Percentiles rank a stretch among this genome's conserved stretches.
phyloP scores from a whole-genome alignment of 2,329 filamentous ascomycete species.

The Biscogniauxia mediterranea region DNA sequence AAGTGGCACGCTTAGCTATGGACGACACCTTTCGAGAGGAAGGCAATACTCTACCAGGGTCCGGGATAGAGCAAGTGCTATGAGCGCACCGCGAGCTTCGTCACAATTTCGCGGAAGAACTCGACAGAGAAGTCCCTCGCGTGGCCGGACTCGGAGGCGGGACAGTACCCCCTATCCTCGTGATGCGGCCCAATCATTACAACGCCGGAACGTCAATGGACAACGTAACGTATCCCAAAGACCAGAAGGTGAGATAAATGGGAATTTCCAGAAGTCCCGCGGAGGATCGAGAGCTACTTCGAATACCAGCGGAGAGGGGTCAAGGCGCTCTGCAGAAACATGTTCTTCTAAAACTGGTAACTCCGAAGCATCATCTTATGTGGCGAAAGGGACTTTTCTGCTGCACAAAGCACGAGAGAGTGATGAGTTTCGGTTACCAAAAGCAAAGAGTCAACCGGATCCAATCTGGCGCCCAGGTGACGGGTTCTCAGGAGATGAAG shows the following conservation, averaged over 20 bases:
- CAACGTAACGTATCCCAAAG: background rate
- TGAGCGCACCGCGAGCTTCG: background rate
- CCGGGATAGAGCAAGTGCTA: background rate
- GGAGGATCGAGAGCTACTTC: constrained; percentile 1
- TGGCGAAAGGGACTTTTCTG: constrained; percentile 29
- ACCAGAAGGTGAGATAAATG: background rate
- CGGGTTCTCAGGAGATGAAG: constrained; percentile 32
- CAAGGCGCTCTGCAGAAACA: constrained; percentile 2
- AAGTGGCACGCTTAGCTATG: background rate
- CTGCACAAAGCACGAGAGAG: constrained; percentile 14
- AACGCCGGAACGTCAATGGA: background rate
- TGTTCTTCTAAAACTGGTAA: background rate
- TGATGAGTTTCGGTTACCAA: constrained; percentile 24
- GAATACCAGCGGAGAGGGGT: background rate
- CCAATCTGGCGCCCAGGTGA: constrained; percentile 28
- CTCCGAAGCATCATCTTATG: constrained; percentile 13
- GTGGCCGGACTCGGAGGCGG: constrained; percentile 13
- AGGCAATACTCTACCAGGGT: background rate
- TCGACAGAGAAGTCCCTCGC: constrained; percentile 5
- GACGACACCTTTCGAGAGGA: background rate
- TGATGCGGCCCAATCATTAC: background rate
- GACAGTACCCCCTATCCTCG: background rate
- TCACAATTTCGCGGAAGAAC: background rate
- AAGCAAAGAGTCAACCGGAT: constrained; percentile 20
- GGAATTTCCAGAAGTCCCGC: background rate